Base-by-base conservation (phyloP, 352 stramenopile genomes). In the Pythium rishiriense region DNA sequence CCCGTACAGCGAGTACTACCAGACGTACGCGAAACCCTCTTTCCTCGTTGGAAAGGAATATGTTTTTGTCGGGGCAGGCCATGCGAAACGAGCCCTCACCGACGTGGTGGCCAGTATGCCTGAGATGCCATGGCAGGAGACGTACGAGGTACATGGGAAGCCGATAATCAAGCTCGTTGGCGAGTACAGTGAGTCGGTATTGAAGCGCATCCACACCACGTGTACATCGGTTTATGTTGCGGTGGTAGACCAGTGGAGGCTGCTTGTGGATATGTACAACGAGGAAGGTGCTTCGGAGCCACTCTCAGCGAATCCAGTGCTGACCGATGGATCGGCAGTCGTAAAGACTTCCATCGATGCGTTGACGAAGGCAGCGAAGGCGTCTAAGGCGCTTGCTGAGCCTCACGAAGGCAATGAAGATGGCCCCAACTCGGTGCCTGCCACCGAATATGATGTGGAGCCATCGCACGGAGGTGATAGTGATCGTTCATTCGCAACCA, bases 361-460 rank as follows among this genome's bases (percentile, higher is more conserved):
- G 25, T 33, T 78, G 9, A 75, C 68, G 0, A 73, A 77, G 28
- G 62, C 62, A 0, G 75, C 67, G 4, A 66, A 68, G 64, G 75
- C 75, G 4, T 83, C 75, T 10, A 83, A 80, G 64, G 62, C 59
- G 8, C 53, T 72, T n/a, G 58, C 33, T 39, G 52, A 55, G 39
- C 29, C 49, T 11, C n/a, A 25, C 7, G 56, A 62, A 14, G 43
- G 11, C 17, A 46, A 62, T 1, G 22, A 43, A 12, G 21, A 37
- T 19, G 22, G 26, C 39, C n/a, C n/a, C 4, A 28, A 28, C 0
- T 17, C 14, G 22, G 50, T 54, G 7, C 21, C 22, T 21, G 6
- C 42, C 4, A 29, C 21, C 1, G 28, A 11, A 25, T 0, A 25
- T 9, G 39, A 51, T n/a, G 28, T 37, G 29, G n/a, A 4, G 0